Evolutionary conservation across 371 early-diverging fungal genomes (phyloP).

Genomic region (Choanephora cucurbitarum): DNA sequence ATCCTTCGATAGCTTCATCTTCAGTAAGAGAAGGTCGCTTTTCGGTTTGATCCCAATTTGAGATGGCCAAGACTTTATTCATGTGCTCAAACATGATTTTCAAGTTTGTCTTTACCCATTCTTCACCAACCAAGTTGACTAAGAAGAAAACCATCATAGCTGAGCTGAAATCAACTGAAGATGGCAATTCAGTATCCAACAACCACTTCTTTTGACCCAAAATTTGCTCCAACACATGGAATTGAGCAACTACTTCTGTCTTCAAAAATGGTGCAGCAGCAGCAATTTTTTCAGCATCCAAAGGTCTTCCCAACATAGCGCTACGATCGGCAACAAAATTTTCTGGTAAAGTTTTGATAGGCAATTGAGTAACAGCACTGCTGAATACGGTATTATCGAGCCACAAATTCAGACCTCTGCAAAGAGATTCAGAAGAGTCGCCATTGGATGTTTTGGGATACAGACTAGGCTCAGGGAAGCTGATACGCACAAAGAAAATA

Average conservation of each 20-base stretch:
- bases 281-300: conserved; percentile 9
- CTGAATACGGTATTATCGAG: conserved; percentile 15
- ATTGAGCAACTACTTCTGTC: conserved; percentile 10
- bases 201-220: conserved; percentile 16
- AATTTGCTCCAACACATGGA: conserved; percentile 9
- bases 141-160: conserved; percentile 17
- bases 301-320: conserved; percentile 11
- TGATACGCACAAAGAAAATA: conserved; percentile 3
- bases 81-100: conserved; percentile 29
- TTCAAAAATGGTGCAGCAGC: conserved; percentile 19
- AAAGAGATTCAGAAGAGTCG: conserved; percentile 6
- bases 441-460: conserved; percentile 12
- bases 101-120: conserved; percentile 12
- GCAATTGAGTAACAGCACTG: conserved; percentile 17
- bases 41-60: conserved; percentile 21
- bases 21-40: not conserved
- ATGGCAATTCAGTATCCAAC: conserved; percentile 13
- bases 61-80: conserved; percentile 23
- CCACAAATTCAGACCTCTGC: conserved; percentile 21
- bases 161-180: conserved; percentile 14
- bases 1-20: conserved; percentile 19
- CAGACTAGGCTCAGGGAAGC: conserved; percentile 23
- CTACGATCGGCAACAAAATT: conserved; percentile 18
- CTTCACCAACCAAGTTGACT: conserved; percentile 4
- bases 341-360: conserved; percentile 10